Evolutionary conservation across 2,329 filamentous ascomycete genomes (phyloP).

Genomic region (Fusarium sambucinum): DNA sequence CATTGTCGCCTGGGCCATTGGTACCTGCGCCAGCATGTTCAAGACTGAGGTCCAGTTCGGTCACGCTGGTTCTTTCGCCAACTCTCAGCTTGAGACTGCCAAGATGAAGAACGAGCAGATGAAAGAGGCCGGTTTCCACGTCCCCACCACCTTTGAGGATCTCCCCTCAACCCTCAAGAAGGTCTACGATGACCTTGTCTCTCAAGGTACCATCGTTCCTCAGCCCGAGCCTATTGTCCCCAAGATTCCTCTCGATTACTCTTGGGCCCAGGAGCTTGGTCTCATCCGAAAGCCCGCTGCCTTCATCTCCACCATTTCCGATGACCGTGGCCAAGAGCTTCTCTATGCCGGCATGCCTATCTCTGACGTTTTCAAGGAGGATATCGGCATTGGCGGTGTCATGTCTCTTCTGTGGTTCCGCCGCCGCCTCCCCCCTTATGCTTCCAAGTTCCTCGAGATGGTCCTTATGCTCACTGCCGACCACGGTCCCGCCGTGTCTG

Average conservation of each 20-base stretch:
- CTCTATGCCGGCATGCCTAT: conserved; percentile 99
- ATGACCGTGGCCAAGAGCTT: conserved; percentile 99
- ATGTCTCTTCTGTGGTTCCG: conserved; percentile 99
- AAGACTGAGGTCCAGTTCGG: conserved; percentile 99
- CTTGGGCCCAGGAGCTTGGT: conserved; percentile 98
- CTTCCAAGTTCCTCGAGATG: conserved; percentile 99
- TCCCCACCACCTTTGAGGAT: conserved; percentile 97
- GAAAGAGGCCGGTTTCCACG: conserved; percentile 93
- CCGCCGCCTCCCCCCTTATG: conserved; percentile 93
- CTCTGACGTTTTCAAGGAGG: conserved; percentile 99
- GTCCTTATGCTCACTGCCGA: conserved; percentile 99
- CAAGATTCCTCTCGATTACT: conserved; percentile 99
- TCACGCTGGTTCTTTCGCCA: conserved; percentile 98
- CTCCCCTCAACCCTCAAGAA: conserved; percentile 80
- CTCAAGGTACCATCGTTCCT: conserved; percentile 85
- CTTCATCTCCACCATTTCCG: conserved; percentile 99
- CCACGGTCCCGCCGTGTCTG: conserved; percentile 97
- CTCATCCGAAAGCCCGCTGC: conserved; percentile 99
- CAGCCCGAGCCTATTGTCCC: conserved; percentile 90
- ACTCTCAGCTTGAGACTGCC: conserved; percentile 98
- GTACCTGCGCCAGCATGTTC: conserved; percentile 99
- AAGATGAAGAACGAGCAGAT: conserved; percentile 97
- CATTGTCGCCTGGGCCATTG: conserved; percentile 98
- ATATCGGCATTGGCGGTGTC: conserved; percentile 99
- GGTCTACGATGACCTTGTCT: conserved; percentile 91